Conservation (phyloP, 352 stramenopile species). For the Phytophthora citricola region DNA sequence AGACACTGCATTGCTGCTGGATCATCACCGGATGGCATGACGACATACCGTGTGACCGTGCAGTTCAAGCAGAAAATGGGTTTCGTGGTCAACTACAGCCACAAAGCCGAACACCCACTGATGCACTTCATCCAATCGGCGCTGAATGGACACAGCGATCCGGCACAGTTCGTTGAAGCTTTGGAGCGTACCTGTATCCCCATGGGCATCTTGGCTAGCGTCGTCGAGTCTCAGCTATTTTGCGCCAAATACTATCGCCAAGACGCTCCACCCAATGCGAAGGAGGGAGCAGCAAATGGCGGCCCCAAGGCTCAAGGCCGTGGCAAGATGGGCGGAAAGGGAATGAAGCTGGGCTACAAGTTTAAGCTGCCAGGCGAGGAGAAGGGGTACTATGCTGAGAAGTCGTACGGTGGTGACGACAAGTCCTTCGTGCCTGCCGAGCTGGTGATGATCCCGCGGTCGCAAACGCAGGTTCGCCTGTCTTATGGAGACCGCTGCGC, state of each 20-base stretch:
- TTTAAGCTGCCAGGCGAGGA: constrained; percentile 88
- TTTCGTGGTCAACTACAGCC: constrained; percentile 88
- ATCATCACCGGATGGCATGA: constrained; percentile 73
- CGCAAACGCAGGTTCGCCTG: constrained; percentile 84
- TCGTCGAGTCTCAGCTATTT: constrained; percentile 85
- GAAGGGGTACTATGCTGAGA: constrained; percentile 86
- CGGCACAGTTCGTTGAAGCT: constrained; percentile 80
- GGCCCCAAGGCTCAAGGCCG: constrained; percentile 61
- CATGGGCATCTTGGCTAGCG: constrained; percentile 81
- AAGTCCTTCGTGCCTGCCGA: constrained; percentile 88
- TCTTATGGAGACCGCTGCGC: constrained; percentile 86
- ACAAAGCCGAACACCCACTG: constrained; percentile 85
- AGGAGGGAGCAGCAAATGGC: constrained; percentile 41
- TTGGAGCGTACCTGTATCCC: constrained; percentile 86
- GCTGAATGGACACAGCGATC: constrained; percentile 82
- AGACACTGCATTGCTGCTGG: constrained; percentile 72
- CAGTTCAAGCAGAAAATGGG: constrained; percentile 91
- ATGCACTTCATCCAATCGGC: constrained; percentile 90
- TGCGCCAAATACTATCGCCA: constrained; percentile 88
- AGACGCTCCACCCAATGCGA: constrained; percentile 46
- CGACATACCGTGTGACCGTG: constrained; percentile 83
- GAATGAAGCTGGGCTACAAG: constrained; percentile 90
- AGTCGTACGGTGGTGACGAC: constrained; percentile 85
- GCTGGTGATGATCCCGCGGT: constrained; percentile 84
- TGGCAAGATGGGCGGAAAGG: constrained; percentile 83